A percentile compares a stretch with the other conserved stretches of the same genome.
phyloP scores from a whole-genome alignment of 2,329 filamentous ascomycete species.

The Raffaelea deltoideospora region DNA sequence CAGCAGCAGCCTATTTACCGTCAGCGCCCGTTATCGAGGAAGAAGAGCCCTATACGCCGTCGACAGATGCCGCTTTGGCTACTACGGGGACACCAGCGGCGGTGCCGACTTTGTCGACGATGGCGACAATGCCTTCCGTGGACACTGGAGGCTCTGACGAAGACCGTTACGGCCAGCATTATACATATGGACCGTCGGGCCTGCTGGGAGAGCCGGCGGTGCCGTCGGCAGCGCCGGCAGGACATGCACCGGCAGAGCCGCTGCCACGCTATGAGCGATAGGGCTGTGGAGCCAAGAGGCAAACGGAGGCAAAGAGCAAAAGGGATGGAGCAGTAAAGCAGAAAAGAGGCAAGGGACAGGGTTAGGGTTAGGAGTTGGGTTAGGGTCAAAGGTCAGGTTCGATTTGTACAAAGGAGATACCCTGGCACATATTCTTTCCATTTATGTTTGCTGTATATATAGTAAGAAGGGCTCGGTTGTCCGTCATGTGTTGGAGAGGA shows the following conservation, averaged over 20 bases:
- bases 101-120: background rate
- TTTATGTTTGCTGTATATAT: no score
- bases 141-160: slow-evolving; percentile 3
- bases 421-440: no score
- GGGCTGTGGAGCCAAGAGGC: no score
- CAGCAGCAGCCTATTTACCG: slow-evolving; percentile 17
- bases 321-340: no score
- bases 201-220: background rate
- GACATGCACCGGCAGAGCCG: slow-evolving; percentile 10
- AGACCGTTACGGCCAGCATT: slow-evolving; percentile 13
- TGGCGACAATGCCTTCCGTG: background rate
- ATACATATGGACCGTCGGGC: slow-evolving; percentile 8
- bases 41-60: no score
- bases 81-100: background rate
- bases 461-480: no score
- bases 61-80: no score
- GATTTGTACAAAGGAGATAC: no score
- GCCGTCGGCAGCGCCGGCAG: slow-evolving; percentile 1
- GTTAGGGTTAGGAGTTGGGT: no score
- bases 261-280: slow-evolving; percentile 17
- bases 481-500: no score
- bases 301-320: no score
- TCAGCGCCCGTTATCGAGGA: background rate
- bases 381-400: no score
- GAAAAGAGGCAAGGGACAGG: background rate